These are phyloP conservation scores for Telfairia occidentalis DNA, from an alignment of 331 rosid genomes.

Conservation along the genomic window DNA sequence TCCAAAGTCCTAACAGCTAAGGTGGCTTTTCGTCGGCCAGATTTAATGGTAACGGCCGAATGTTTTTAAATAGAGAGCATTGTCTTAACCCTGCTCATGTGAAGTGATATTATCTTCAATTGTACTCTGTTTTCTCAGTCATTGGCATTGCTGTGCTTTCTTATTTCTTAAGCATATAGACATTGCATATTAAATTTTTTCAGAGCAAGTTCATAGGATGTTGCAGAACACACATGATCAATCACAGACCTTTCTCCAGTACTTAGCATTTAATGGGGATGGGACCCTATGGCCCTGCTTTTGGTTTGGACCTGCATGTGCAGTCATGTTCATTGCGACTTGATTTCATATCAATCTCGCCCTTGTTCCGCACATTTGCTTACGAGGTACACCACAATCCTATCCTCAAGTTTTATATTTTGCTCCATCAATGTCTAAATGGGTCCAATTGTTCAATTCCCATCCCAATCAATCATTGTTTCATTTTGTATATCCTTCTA, in stretches of 20 bases:
- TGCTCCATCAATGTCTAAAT: neutral
- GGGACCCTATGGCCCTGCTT: constrained; percentile 9
- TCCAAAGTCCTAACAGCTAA: neutral
- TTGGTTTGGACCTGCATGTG: constrained; percentile 11
- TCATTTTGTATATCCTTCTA: neutral
- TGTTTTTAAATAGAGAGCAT: neutral
- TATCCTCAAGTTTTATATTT: constrained; percentile 10
- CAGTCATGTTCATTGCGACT: constrained; percentile 12
- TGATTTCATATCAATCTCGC: neutral
- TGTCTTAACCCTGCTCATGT: neutral
- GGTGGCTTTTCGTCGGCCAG: constrained; percentile 7
- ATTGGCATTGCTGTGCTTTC: neutral
- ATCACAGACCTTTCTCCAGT: constrained; percentile 7
- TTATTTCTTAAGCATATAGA: neutral
- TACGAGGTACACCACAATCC: constrained; percentile 13
- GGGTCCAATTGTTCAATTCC: constrained; percentile 6
- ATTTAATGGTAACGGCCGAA: neutral
- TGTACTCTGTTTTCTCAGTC: neutral
- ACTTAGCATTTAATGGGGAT: neutral
- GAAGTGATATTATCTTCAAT: neutral
- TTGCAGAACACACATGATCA: constrained; percentile 2
- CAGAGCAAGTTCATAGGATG: neutral
- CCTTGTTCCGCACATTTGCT: constrained; percentile 3
- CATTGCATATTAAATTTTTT: neutral
- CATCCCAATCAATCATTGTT: constrained; percentile 8